Percentiles rank a stretch among this genome's conserved stretches.
Evolutionary conservation across 2,329 filamentous ascomycete genomes (phyloP).

Genomic region (Aspergillus melleus): DNA sequence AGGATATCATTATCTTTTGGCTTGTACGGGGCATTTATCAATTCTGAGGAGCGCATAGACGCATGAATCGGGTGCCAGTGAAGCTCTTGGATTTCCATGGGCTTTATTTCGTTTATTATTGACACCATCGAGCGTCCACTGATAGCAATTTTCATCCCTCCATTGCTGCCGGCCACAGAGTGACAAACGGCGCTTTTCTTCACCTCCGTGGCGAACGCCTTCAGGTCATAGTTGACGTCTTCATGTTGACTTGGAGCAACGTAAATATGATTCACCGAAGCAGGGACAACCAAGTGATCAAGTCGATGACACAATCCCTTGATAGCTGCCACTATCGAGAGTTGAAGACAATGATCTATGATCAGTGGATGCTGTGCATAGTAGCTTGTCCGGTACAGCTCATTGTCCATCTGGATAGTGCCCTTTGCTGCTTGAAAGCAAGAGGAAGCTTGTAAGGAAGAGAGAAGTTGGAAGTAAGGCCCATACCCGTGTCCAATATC

Average conservation of each 20-base stretch:
- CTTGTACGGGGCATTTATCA: no score
- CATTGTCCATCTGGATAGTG: neutral
- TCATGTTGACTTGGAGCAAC: neutral
- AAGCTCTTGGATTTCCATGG: no score
- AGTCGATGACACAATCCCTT: neutral
- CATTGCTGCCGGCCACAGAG: neutral
- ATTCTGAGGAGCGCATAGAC: no score
- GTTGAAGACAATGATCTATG: neutral
- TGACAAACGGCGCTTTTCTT: neutral
- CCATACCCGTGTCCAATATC: neutral
- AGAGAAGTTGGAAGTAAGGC: neutral
- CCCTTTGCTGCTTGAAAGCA: neutral
- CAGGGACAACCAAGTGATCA: neutral
- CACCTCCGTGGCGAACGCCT: neutral
- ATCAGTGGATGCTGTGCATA: neutral
- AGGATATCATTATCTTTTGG: no score
- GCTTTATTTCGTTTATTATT: no score
- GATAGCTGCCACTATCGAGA: neutral
- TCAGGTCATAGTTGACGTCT: neutral
- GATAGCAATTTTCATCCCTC: no score
- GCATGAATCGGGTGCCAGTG: no score
- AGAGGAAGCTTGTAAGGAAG: neutral
- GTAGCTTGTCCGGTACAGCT: neutral
- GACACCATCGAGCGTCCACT: no score
- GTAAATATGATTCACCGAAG: neutral